phyloP scores from a whole-genome alignment of 139 green algal genomes.

The Coelastrella sp. region DNA sequence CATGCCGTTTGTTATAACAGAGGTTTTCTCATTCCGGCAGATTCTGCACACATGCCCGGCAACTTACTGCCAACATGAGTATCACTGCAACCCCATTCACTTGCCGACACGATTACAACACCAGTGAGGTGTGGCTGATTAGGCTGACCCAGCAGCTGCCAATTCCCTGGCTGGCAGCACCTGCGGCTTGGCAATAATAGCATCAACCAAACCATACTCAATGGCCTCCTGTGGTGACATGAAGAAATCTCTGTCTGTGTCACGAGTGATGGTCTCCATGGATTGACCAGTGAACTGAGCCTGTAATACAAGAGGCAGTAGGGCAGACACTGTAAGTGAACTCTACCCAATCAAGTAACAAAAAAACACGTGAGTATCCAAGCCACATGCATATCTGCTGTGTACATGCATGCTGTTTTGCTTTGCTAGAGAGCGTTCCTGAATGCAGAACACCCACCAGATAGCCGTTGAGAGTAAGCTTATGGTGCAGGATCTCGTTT shows the following conservation, averaged over 20 bases:
- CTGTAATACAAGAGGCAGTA: no score
- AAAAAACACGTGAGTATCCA: no score
- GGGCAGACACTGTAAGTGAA: no score
- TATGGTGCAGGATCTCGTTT: constrained; percentile 99
- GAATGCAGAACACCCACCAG: constrained; percentile 62
- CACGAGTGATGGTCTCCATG: constrained; percentile 94
- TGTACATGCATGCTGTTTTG: no score
- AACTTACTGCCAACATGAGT: no score
- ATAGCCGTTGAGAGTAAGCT: constrained; percentile 98
- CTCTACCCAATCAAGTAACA: no score
- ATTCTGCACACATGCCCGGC: no score
- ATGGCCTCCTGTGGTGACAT: constrained; percentile 97
- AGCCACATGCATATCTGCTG: no score
- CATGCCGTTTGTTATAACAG: no score
- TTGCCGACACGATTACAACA: neutral
- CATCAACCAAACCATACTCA: constrained; percentile 97
- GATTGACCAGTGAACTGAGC: constrained; percentile 94
- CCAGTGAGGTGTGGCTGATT: neutral
- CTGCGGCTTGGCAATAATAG: constrained; percentile 81
- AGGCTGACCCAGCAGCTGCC: constrained; percentile 9
- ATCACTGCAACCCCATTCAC: no score
- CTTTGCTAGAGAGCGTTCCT: no score
- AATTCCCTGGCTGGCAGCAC: constrained; percentile 60
- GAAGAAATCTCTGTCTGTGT: constrained; percentile 99
- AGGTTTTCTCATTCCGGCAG: no score